Evolutionary conservation across 1,139 yeast genomes (phyloP).

Genomic region (Kodamaea fungicola): DNA sequence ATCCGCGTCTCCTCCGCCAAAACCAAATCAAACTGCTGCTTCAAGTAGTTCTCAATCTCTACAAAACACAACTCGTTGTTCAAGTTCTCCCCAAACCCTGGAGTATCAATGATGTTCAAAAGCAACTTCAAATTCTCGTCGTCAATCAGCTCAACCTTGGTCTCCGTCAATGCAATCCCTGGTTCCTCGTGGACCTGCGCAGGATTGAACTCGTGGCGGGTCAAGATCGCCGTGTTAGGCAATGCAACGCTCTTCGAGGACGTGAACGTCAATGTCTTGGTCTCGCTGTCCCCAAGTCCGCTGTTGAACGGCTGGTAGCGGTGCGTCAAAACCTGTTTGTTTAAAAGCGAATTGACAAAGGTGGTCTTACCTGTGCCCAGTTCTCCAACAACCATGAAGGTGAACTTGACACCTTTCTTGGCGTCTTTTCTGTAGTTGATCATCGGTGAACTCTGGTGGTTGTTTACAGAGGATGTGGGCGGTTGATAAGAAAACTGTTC

Average conservation of each 20-base stretch:
- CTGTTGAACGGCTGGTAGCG: conserved; percentile 36
- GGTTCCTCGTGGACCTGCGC: conserved; percentile 51
- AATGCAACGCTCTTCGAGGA: conserved; percentile 47
- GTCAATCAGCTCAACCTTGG: conserved; percentile 66
- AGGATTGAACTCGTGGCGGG: conserved; percentile 42
- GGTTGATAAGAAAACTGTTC: conserved; percentile 28
- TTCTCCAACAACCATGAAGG: conserved; percentile 28
- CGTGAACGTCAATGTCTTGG: conserved; percentile 50
- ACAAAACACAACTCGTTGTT: conserved; percentile 62
- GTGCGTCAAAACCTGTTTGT: conserved; percentile 58
- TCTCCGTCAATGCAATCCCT: conserved; percentile 63
- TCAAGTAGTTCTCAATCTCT: conserved; percentile 72
- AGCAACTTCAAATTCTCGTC: conserved; percentile 71
- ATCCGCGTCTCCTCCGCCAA: conserved; percentile 89
- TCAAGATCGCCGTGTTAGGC: conserved; percentile 44
- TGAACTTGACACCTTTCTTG: conserved; percentile 78
- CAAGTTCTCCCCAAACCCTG: conserved; percentile 75
- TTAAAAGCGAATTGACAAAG: conserved; percentile 50
- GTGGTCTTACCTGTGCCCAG: conserved; percentile 29
- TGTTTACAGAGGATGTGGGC: conserved; percentile 26
- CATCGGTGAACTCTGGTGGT: conserved; percentile 41
- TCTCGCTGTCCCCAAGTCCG: conserved; percentile 24
- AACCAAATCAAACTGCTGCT: conserved; percentile 89
- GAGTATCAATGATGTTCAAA: conserved; percentile 66
- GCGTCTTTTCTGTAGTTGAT: conserved; percentile 64